Percentiles rank a stretch among this genome's conserved stretches.
Evolutionary conservation across 140 eudicot species (phyloP).

Genomic region (Senecio squalidus): DNA sequence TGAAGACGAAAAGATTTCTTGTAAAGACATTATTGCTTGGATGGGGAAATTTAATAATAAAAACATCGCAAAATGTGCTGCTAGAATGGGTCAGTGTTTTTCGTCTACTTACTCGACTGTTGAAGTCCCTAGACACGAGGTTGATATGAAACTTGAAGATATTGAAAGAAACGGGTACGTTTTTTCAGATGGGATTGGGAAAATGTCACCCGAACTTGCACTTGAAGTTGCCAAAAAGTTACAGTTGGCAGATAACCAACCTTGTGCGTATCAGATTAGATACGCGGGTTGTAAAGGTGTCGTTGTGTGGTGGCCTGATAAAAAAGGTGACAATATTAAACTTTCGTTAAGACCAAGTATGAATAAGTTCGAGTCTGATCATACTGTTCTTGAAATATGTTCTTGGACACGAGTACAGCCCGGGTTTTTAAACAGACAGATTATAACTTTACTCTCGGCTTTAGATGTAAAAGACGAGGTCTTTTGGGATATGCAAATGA

Average conservation of each 20-base stretch:
- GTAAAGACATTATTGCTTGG: conserved; percentile 37
- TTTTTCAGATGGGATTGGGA: conserved; percentile 91
- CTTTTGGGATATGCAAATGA: conserved; percentile 68
- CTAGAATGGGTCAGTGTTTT: conserved; percentile 86
- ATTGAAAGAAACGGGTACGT: conserved; percentile 47
- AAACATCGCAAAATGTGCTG: conserved; percentile 76
- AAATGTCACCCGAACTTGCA: conserved; percentile 59
- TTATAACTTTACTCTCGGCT: conserved; percentile 73
- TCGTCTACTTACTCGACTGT: conserved; percentile 90
- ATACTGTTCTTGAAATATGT: conserved; percentile 66
- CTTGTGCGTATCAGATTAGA: conserved; percentile 66
- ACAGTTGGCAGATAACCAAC: conserved; percentile 42
- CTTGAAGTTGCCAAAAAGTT: conserved; percentile 67
- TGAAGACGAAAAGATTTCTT: conserved; percentile 38
- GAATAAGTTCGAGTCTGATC: conserved; percentile 63
- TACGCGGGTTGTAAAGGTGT: conserved; percentile 82
- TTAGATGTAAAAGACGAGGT: conserved; percentile 50
- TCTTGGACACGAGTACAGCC: conserved; percentile 84
- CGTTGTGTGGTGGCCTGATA: conserved; percentile 57
- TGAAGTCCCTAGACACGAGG: conserved; percentile 48
- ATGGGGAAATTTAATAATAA: conserved; percentile 61
- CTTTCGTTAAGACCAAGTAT: conserved; percentile 55
- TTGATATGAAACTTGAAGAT: conserved; percentile 33
- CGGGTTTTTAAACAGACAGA: conserved; percentile 84
- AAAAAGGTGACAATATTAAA: conserved; percentile 25